Base-by-base conservation (phyloP, 2,329 filamentous ascomycete species). In the Sordariomycetes sp. region DNA sequence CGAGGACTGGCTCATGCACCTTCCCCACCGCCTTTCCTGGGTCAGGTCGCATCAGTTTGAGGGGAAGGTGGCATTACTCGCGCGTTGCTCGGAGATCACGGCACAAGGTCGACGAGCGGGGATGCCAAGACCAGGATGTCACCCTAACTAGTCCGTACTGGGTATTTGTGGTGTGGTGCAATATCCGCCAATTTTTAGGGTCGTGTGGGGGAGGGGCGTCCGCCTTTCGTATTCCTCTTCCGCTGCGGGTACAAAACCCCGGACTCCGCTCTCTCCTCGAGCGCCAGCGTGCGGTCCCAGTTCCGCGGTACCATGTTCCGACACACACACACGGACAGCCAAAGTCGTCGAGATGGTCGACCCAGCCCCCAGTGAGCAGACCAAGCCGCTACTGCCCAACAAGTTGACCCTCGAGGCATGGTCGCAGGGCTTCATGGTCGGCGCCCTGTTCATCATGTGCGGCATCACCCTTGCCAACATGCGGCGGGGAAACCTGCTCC, bases 401-500 rank as follows among this genome's bases (percentile, higher is more conserved):
- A 57, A 53, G 25, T 24, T 65, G 15, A 67, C 71, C 20, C 64
- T 76, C 7, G 74, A 77, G 61, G 71, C 72, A 58, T 76, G 74
- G 74, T 71, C 70, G 1, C 74, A 76, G 60, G 74, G 74, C 35
- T 67, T 74, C 58, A 73, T 78, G 73, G 66, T 78, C 1, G 76
- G 76, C 10, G 70, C 72, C 10, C 60, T 78, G 57, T 61, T 78
- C 25, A 72, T 78, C 56, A 77, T 78, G 74, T 66, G 69, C 15
- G 70, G 69, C 0, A 72, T 78, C 53, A 76, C 75, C 0, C 55
- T 76, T 4, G 67, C 72, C n/a, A 78, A 78, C 54, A 78, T 78
- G 75, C 70, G 72, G 24, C 68, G 65, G 20, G 67, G 70, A 6
- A 68, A 75, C n/a, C 62, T 77, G 12, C 65, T 78, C 10, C 76